Percentiles rank a stretch among this genome's conserved stretches.
These are phyloP conservation scores for Clarireedia paspali DNA, from an alignment of 2,329 filamentous ascomycete genomes.

Conservation along the genomic window DNA sequence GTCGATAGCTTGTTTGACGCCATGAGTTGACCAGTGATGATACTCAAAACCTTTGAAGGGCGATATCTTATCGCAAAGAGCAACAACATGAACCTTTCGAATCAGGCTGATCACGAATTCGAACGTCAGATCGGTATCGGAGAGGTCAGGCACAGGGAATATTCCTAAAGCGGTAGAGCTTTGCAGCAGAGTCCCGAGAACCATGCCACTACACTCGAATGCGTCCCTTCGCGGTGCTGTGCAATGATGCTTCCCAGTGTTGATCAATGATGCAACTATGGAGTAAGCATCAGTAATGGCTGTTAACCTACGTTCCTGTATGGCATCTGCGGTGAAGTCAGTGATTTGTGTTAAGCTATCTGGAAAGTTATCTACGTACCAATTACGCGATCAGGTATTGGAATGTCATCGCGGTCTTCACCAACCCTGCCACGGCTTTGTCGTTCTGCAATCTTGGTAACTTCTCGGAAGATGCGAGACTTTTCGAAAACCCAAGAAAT, in stretches of 20 bases:
- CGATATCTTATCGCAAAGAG: background rate
- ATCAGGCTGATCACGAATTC: background rate
- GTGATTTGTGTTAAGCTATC: background rate
- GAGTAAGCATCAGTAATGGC: conserved; percentile 1
- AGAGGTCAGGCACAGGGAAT: conserved; percentile 3
- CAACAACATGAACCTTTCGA: background rate
- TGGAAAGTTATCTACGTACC: background rate
- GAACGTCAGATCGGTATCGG: background rate
- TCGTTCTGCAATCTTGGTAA: conserved; percentile 2
- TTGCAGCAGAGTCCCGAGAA: background rate
- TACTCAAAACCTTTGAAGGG: background rate
- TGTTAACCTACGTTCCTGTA: background rate
- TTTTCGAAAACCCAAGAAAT: conserved; percentile 7
- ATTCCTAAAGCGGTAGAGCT: conserved; percentile 1
- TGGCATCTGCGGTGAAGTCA: conserved; percentile 1
- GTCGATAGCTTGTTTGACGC: background rate
- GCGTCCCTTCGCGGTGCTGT: background rate
- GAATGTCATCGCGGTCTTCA: conserved; percentile 1
- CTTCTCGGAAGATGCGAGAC: background rate
- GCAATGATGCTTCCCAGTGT: background rate
- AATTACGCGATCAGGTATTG: conserved; percentile 1
- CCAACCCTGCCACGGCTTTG: conserved; percentile 1
- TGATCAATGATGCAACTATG: background rate
- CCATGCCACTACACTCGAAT: conserved; percentile 3
- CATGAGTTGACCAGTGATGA: conserved; percentile 2